Percentiles rank a stretch among this genome's conserved stretches.
These are phyloP conservation scores for Hypomyces perniciosus DNA, from an alignment of 2,329 filamentous ascomycete species.

Conservation along the genomic window DNA sequence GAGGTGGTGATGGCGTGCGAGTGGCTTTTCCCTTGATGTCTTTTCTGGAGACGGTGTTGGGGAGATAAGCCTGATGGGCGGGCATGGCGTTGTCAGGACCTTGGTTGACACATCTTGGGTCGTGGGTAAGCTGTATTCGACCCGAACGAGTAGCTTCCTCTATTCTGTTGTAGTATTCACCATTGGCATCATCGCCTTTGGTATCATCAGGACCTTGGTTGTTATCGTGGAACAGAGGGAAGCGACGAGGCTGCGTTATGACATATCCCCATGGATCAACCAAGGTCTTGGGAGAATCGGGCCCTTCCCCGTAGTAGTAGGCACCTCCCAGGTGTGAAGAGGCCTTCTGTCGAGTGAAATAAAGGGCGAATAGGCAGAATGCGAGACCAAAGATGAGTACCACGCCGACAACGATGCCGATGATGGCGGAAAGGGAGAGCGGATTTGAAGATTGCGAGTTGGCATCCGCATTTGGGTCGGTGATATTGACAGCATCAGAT, in stretches of 20 bases:
- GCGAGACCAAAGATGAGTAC: constrained; percentile 37
- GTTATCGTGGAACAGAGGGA: neutral
- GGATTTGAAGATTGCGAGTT: constrained; percentile 19
- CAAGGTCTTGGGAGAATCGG: constrained; percentile 18
- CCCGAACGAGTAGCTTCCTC: constrained; percentile 24
- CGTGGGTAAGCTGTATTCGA: constrained; percentile 22
- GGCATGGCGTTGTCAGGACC: constrained; percentile 32
- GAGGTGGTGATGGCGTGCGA: constrained; percentile 10
- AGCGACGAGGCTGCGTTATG: constrained; percentile 18
- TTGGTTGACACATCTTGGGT: constrained; percentile 19
- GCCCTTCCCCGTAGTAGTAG: constrained; percentile 11
- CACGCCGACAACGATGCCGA: constrained; percentile 46
- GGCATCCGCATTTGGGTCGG: constrained; percentile 24
- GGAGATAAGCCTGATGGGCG: constrained; percentile 42
- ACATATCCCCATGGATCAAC: constrained; percentile 21
- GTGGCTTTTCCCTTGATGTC: neutral
- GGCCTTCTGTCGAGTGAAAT: constrained; percentile 40
- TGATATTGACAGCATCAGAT: constrained; percentile 33
- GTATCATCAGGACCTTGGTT: constrained; percentile 12
- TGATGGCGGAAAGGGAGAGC: constrained; percentile 45
- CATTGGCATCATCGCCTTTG: constrained; percentile 24
- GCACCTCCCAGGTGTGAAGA: constrained; percentile 18
- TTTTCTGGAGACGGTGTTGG: neutral
- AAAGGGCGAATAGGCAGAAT: constrained; percentile 39
- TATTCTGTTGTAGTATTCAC: constrained; percentile 36